These are phyloP conservation scores for Solanum hybrid DNA, from an alignment of 305 asterid genomes.

Conservation along the genomic window DNA sequence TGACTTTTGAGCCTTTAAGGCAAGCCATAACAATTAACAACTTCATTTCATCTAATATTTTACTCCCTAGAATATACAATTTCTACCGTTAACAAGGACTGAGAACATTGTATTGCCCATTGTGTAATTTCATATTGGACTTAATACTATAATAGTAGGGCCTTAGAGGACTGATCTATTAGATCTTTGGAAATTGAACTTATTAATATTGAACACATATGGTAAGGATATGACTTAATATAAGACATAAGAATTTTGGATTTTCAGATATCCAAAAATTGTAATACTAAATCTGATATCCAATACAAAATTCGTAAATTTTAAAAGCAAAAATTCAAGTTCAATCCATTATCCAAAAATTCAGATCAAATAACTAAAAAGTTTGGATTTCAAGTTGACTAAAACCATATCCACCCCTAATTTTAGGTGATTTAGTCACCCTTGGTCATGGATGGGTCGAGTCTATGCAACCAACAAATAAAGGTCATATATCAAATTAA, in stretches of 20 bases:
- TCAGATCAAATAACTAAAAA: background rate
- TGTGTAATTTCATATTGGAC: background rate
- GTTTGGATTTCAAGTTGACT: background rate
- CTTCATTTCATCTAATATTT: background rate
- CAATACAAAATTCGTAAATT: background rate
- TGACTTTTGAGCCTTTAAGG: background rate
- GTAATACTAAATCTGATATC: too few relatives aligned
- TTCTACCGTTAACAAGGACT: background rate
- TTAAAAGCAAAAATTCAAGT: background rate
- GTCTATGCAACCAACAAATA: background rate
- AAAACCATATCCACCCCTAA: background rate
- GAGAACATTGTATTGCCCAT: too few relatives aligned
- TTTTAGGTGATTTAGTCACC: background rate
- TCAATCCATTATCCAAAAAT: background rate
- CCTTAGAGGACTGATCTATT: background rate
- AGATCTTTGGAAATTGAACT: background rate
- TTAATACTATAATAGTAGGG: background rate
- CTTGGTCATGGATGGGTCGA: background rate
- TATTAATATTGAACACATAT: background rate
- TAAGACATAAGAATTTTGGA: background rate
- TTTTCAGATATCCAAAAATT: background rate
- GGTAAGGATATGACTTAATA: background rate
- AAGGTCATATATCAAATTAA: background rate
- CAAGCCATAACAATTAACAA: background rate
- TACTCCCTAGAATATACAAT: background rate